Evolutionary conservation across 1,284 basidiomycete genomes (phyloP), one percentile per base, ranked within the genome.

Genomic region (Heterobasidion annosum): DNA sequence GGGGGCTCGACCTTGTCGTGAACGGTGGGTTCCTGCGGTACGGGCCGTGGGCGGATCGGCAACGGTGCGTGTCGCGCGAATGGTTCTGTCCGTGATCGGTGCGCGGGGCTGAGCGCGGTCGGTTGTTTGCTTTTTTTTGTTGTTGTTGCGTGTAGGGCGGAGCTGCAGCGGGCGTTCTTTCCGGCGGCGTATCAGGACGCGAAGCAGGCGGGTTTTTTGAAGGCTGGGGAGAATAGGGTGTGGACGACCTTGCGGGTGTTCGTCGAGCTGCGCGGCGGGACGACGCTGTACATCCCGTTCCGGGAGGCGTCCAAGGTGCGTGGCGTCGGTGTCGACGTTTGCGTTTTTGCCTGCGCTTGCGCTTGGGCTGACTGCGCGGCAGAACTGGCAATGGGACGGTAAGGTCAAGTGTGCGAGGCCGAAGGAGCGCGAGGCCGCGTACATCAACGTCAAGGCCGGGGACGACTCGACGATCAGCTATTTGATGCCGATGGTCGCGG

Each of bases 41-140:
- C 65, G 94, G 94, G 0, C 94, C 94, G 3, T 98, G 94, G 94
- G 85, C 92, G 18, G 94, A 98, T 70, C 78, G 93, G 33, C 93
- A 95, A 68, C 76, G 92, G 87, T 85, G 64, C 58, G 71, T 58
- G 16, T 9, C n/a, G 37, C n/a, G 10, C 37, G 10, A 40, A 5
- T 5, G 25, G 25, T 25, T 25, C 5, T 25, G 3, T 25, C 5
- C 25, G 18, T 18, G 18, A 18, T 18, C 18, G 18, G 18, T 2
- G 18, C 18, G 25, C 25, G 25, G 25, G 25, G 25, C 25, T 25
- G 25, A 25, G 25, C 25, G 25, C 25, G 25, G 37, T 40, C 37
- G 10, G 4, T 40, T 40, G 3, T 3, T 40, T 40, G 37, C 7
- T 40, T 40, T 7, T 40, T 40, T 10, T n/a, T n/a, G n/a, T n/a